Evolutionary conservation across 768 basidiomycete species (phyloP).

Genomic region (Lyophyllum atratum): DNA sequence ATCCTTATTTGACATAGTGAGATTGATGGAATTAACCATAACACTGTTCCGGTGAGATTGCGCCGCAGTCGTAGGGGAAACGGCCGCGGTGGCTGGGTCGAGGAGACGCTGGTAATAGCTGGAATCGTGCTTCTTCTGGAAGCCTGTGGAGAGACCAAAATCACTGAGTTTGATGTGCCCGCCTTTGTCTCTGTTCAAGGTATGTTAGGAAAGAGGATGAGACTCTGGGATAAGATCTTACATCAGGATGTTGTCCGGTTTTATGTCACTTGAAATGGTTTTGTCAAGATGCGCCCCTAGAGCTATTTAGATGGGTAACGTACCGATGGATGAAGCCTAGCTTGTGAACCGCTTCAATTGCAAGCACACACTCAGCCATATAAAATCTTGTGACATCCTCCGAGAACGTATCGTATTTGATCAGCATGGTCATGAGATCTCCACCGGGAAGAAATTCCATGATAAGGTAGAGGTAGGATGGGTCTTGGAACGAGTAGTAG

Average conservation of each 20-base stretch:
- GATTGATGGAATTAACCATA: conserved; percentile 95
- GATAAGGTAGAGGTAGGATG: conserved; percentile 89
- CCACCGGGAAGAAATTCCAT: conserved; percentile 99
- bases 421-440: conserved; percentile 99
- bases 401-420: conserved; percentile 98
- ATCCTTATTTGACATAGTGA: conserved; percentile 93
- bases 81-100: conserved; percentile 59
- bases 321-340: conserved; percentile 98
- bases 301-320: conserved; percentile 18
- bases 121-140: conserved; percentile 97
- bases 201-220: neutral
- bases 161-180: conserved; percentile 98
- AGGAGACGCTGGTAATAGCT: conserved; percentile 91
- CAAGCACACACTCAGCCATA: conserved; percentile 97
- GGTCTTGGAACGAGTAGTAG: conserved; percentile 98
- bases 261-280: conserved; percentile 77
- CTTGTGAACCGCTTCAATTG: conserved; percentile 96
- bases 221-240: conserved; percentile 41
- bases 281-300: neutral
- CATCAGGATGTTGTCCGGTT: conserved; percentile 90
- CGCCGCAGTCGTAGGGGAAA: conserved; percentile 40
- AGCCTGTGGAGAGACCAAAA: conserved; percentile 98
- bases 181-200: conserved; percentile 67
- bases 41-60: conserved; percentile 84
- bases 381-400: conserved; percentile 99